Evolutionary conservation across 2,329 filamentous ascomycete genomes (phyloP).

Genomic region (Cadophora sp.): DNA sequence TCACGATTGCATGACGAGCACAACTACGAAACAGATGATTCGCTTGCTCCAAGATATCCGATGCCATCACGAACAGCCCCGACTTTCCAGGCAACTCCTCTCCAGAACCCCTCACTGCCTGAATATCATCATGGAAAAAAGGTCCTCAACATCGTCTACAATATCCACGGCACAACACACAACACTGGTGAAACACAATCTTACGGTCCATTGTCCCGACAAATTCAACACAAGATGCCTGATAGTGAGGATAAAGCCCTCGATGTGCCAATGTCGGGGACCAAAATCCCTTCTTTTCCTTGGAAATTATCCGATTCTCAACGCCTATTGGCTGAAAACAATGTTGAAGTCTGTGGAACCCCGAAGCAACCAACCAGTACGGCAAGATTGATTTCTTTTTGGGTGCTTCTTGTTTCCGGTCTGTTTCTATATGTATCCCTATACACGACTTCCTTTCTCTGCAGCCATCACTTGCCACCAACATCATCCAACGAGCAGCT

Average conservation of each 20-base stretch:
- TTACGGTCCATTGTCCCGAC: slow-evolving; percentile 24
- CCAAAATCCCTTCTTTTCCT: slow-evolving; percentile 18
- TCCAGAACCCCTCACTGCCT: neutral
- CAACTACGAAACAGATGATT: neutral
- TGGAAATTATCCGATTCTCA: slow-evolving; percentile 29
- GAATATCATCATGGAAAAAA: slow-evolving; percentile 4
- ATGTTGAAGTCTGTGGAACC: neutral
- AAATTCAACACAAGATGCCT: slow-evolving; percentile 21
- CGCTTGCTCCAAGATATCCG: neutral
- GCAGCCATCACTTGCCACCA: slow-evolving; percentile 3
- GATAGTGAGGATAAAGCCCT: slow-evolving; percentile 31
- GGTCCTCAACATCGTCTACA: slow-evolving; percentile 3
- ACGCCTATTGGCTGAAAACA: slow-evolving; percentile 24
- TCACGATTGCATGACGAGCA: neutral
- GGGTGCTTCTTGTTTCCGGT: slow-evolving; percentile 7
- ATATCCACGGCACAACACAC: slow-evolving; percentile 17
- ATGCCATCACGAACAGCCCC: neutral
- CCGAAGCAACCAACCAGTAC: slow-evolving; percentile 1
- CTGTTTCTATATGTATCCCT: slow-evolving; percentile 9
- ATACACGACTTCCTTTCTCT: neutral
- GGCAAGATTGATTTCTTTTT: slow-evolving; percentile 8
- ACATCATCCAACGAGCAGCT: neutral
- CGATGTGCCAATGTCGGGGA: slow-evolving; percentile 18
- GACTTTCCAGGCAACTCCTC: neutral
- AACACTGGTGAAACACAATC: slow-evolving; percentile 17